Evolutionary conservation across 768 basidiomycete species (phyloP).

Genomic region (Russula abietina): DNA sequence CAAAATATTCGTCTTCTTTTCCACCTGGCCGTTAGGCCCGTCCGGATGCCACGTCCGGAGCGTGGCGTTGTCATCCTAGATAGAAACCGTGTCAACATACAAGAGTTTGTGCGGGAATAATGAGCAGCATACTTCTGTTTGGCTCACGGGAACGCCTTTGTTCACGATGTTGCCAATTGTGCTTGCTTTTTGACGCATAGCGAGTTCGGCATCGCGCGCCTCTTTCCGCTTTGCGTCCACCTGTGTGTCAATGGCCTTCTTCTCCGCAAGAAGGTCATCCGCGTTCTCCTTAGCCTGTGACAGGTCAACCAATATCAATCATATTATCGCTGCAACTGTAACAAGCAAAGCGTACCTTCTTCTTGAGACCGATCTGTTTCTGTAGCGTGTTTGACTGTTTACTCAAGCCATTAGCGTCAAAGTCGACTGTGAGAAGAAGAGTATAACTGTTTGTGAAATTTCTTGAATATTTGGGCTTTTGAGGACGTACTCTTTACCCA

Average conservation of each 20-base stretch:
- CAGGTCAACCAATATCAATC: neutral
- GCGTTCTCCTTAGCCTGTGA: slow-evolving; percentile 84
- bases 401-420: slow-evolving; percentile 66
- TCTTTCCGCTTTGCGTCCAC: slow-evolving; percentile 72
- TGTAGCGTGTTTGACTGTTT: slow-evolving; percentile 87
- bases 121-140: slow-evolving; percentile 64
- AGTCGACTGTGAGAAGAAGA: slow-evolving; percentile 62
- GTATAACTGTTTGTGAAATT: neutral
- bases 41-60: slow-evolving; percentile 83
- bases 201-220: slow-evolving; percentile 65
- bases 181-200: slow-evolving; percentile 75
- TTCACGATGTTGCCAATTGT: slow-evolving; percentile 92
- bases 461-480: neutral
- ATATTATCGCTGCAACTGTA: neutral
- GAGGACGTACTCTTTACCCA: slow-evolving; percentile 85
- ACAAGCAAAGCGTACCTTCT: slow-evolving; percentile 57
- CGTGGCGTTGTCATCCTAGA: slow-evolving; percentile 84
- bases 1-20: slow-evolving; percentile 70
- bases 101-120: neutral
- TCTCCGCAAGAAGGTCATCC: slow-evolving; percentile 77
- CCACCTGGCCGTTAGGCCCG: slow-evolving; percentile 64
- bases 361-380: slow-evolving; percentile 91
- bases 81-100: neutral
- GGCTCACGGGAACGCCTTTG: slow-evolving; percentile 74
- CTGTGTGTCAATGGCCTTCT: slow-evolving; percentile 78